Evolutionary conservation across 805 yeast species (phyloP), one percentile per base, ranked within the genome.

Genomic region (Metschnikowia cubensis): DNA sequence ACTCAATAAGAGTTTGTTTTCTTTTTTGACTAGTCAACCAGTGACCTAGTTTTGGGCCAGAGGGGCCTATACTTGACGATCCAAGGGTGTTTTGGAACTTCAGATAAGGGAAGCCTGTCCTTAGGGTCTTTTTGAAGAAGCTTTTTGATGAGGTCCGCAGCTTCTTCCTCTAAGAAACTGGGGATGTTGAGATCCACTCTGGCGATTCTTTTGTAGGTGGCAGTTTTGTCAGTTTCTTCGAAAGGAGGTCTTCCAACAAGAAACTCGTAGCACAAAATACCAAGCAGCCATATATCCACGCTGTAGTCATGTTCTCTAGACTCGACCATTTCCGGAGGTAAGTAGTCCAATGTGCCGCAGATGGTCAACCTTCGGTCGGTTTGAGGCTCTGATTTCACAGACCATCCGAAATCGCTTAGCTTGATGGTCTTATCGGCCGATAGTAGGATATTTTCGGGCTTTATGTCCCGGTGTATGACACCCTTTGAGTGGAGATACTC

Each of bases 351-450:
- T 0, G 99, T 94, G 0, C 99, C 98, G 68, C 98, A 94, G 72
- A 94, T 79, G 0, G 98, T 92, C 14, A 82, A 75, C 10, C 57
- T 50, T 10, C 59, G 55, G 10, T 51, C 52, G 17, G 50, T 38
- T 2, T 59, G 42, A 20, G 55, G 47, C 15, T 45, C 58, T 29
- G 53, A 42, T 15, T 82, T 83, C 54, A 91, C 92, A 49, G 96
- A 86, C 97, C 97, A 92, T 13, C 99, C 99, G 65, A 94, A 92
- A 68, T 92, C 99, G 17, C 96, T 85, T 35, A 92, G 76, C 64
- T 91, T 92, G 48, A 92, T 76, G 21, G 79, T 80, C 55, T 90
- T 87, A 61, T 88, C 82, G 52, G 83, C 77, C 6, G 89, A 89
- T 10, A 92, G 71, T 39, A 92, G 69, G 45, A 92, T 87, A 60